Percentiles rank a stretch among this genome's conserved stretches.
Evolutionary conservation across 1,284 basidiomycete species (phyloP).

Genomic region (Termitomyces sp.): DNA sequence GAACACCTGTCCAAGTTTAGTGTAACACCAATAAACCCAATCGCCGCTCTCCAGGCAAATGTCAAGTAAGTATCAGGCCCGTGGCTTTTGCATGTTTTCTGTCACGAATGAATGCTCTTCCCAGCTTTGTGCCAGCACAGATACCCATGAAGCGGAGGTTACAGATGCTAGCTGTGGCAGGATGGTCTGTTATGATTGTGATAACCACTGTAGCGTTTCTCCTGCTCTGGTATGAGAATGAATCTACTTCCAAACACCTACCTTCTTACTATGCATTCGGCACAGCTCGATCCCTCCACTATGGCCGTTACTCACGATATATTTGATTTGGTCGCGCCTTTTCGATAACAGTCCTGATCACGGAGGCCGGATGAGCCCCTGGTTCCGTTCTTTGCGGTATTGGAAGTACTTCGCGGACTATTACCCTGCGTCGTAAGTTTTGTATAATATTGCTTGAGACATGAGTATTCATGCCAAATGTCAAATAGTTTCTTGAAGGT

Average conservation of each 20-base stretch:
- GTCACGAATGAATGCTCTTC: neutral
- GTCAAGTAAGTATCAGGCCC: conserved; percentile 52
- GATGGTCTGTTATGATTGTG: conserved; percentile 82
- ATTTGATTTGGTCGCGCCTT: conserved; percentile 75
- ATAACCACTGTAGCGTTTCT: conserved; percentile 70
- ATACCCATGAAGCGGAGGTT: conserved; percentile 78
- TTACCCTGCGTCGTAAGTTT: conserved; percentile 83
- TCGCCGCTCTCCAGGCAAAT: conserved; percentile 57
- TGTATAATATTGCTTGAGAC: conserved; percentile 2
- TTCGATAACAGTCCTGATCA: conserved; percentile 76
- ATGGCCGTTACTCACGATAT: conserved; percentile 85
- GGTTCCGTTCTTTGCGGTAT: conserved; percentile 66
- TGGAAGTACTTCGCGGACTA: conserved; percentile 92
- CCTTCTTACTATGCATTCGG: conserved; percentile 1
- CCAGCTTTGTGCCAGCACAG: conserved; percentile 66
- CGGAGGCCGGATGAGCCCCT: conserved; percentile 76
- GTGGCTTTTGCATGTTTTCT: neutral
- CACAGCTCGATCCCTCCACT: conserved; percentile 81
- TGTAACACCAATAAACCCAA: conserved; percentile 50
- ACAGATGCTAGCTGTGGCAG: conserved; percentile 82
- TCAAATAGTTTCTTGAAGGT: conserved; percentile 55
- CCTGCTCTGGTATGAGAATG: conserved; percentile 62
- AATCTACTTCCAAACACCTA: conserved; percentile 1
- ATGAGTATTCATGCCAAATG: conserved; percentile 2
- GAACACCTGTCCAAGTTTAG: conserved; percentile 56